phyloP scores from a whole-genome alignment of 2,329 filamentous ascomycete species.

The Macroventuria anomochaeta region DNA sequence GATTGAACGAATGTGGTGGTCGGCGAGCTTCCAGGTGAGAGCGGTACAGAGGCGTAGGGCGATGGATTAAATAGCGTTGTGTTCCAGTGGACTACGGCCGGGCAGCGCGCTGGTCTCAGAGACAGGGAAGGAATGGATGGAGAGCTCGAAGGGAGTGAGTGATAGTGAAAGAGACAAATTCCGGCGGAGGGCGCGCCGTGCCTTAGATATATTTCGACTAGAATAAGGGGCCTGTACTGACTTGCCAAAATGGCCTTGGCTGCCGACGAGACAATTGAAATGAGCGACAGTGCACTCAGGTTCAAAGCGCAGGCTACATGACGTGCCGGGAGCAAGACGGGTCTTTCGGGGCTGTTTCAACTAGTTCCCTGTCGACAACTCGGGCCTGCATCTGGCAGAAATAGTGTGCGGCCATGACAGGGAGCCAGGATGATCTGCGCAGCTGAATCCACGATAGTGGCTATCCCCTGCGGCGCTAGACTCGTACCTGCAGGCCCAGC shows the following conservation, averaged over 20 bases:
- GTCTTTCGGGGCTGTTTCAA: constrained; percentile 49
- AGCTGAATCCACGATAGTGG: constrained; percentile 35
- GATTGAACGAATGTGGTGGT: constrained; percentile 30
- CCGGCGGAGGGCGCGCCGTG: constrained; percentile 34
- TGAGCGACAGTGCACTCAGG: constrained; percentile 46
- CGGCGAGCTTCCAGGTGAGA: constrained; percentile 19
- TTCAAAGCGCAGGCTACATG: constrained; percentile 48
- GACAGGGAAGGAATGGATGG: constrained; percentile 32
- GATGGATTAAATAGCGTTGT: constrained; percentile 38
- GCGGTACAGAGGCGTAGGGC: constrained; percentile 18
- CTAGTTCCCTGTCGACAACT: constrained; percentile 38
- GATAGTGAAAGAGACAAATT: constrained; percentile 31
- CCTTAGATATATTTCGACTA: constrained; percentile 40
- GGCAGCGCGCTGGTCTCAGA: constrained; percentile 32
- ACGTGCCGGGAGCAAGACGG: constrained; percentile 49
- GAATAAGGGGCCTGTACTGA: constrained; percentile 41
- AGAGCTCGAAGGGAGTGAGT: constrained; percentile 37
- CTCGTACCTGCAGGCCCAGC: constrained; percentile 34
- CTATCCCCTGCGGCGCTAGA: constrained; percentile 24
- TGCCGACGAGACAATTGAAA: constrained; percentile 49
- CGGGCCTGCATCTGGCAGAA: constrained; percentile 33
- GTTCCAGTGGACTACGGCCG: constrained; percentile 40
- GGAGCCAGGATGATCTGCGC: constrained; percentile 40
- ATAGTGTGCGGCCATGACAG: constrained; percentile 27
- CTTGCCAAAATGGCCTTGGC: constrained; percentile 44